Evolutionary conservation across 1,284 basidiomycete genomes (phyloP).

Genomic region (Boletus smithii): DNA sequence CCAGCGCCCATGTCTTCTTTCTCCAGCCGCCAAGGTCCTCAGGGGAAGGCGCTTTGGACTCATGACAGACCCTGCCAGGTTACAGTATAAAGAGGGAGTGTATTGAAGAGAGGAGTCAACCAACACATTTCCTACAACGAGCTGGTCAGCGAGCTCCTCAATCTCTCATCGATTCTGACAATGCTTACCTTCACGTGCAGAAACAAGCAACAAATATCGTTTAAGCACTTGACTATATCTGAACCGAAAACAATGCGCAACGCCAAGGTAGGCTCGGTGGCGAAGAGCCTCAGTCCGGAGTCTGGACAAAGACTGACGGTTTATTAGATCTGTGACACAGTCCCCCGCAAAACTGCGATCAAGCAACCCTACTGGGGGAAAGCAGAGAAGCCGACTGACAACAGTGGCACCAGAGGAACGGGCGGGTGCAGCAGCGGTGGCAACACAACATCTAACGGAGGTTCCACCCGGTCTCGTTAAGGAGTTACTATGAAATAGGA

Average conservation of each 20-base stretch:
- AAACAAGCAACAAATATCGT: neutral
- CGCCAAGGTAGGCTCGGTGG: conserved; percentile 5
- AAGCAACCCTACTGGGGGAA: conserved; percentile 20
- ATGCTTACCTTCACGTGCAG: conserved; percentile 12
- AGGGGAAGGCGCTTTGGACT: neutral
- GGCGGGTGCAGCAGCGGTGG: neutral
- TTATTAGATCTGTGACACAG: conserved; percentile 4
- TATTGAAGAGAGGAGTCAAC: neutral
- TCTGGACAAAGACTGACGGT: conserved; percentile 3
- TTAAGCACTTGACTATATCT: neutral
- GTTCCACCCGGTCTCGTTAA: neutral
- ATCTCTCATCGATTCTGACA: neutral
- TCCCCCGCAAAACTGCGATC: neutral
- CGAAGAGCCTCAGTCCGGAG: neutral
- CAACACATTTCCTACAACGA: neutral
- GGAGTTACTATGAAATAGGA: neutral
- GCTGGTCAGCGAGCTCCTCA: conserved; percentile 12
- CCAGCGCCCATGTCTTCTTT: neutral
- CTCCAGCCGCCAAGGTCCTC: neutral
- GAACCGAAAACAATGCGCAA: conserved; percentile 13
- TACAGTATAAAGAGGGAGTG: conserved; percentile 17
- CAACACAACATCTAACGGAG: neutral
- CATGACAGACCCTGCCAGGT: neutral
- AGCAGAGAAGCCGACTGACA: fast-evolving
- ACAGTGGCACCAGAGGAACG: neutral